phyloP scores from a whole-genome alignment of 371 early-diverging fungal species.

The Actinomortierella ambigua region DNA sequence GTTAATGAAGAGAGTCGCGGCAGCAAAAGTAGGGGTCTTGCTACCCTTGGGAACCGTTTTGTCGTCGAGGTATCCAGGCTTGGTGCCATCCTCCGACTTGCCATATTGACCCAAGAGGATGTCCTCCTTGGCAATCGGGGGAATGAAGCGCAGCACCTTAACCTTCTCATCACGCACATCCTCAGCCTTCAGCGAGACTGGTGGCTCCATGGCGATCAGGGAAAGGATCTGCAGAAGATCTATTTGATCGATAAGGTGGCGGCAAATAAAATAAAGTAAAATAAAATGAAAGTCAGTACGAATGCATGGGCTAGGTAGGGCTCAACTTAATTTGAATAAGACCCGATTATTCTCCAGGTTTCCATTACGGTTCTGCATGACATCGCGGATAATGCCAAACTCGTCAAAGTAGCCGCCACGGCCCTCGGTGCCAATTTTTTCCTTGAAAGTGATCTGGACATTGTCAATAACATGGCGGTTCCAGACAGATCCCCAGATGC shows the following conservation, averaged over 20 bases:
- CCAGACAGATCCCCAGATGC: constrained; percentile 94
- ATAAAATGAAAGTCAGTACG: neutral
- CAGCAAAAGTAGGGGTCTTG: constrained; percentile 94
- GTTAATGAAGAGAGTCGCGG: constrained; percentile 82
- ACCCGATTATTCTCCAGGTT: neutral
- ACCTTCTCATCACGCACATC: constrained; percentile 93
- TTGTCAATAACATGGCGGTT: constrained; percentile 88
- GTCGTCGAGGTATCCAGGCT: constrained; percentile 92
- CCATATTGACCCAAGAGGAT: constrained; percentile 91
- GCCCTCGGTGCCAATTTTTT: constrained; percentile 97
- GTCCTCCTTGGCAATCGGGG: constrained; percentile 76
- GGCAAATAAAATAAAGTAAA: neutral
- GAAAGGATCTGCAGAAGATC: constrained; percentile 92
- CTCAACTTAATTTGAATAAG: no score
- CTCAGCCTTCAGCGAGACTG: constrained; percentile 85
- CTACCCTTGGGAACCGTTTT: constrained; percentile 80
- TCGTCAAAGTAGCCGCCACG: constrained; percentile 99
- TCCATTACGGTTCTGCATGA: constrained; percentile 95
- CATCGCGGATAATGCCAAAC: constrained; percentile 99
- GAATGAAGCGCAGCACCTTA: constrained; percentile 85
- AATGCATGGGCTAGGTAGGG: no score
- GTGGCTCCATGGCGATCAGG: constrained; percentile 93
- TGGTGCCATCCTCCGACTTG: constrained; percentile 69
- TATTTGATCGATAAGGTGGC: constrained; percentile 9
- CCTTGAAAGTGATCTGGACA: constrained; percentile 99